A percentile compares a stretch with the other conserved stretches of the same genome.
phyloP scores from a whole-genome alignment of 2,329 filamentous ascomycete species.

The Trichoderma simmonsii region DNA sequence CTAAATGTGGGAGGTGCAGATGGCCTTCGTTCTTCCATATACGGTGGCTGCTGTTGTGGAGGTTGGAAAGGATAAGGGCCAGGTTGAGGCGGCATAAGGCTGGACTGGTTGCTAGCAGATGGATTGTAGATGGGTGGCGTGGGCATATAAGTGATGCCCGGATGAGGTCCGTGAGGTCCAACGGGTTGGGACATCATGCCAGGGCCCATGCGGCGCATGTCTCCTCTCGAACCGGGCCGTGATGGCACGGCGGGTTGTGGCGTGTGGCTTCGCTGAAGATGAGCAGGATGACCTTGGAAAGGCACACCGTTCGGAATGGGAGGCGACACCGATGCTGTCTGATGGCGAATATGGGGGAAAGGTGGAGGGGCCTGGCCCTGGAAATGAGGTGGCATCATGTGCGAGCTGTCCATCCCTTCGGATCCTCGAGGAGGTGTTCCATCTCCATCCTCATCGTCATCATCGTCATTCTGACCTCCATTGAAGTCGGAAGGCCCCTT shows the following conservation, averaged over 20 bases:
- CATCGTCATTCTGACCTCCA: conserved; percentile 82
- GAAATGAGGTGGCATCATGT: conserved; percentile 68
- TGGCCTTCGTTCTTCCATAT: conserved; percentile 72
- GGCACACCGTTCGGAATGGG: conserved; percentile 76
- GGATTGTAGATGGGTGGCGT: conserved; percentile 82
- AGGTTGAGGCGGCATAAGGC: conserved; percentile 38
- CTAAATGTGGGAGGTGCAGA: conserved; percentile 67
- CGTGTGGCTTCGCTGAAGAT: conserved; percentile 66
- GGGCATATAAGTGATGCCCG: conserved; percentile 76
- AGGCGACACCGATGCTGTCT: conserved; percentile 82
- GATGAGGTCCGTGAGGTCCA: conserved; percentile 55
- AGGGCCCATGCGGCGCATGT: conserved; percentile 70
- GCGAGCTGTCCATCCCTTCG: conserved; percentile 47
- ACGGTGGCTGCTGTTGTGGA: conserved; percentile 53
- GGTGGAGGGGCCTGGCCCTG: conserved; percentile 56
- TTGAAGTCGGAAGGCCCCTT: conserved; percentile 93
- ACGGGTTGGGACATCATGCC: conserved; percentile 67
- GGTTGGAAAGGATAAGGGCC: conserved; percentile 38
- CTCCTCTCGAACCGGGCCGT: conserved; percentile 68
- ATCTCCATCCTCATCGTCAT: conserved; percentile 67
- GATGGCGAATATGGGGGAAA: conserved; percentile 80
- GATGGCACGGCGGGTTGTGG: conserved; percentile 74
- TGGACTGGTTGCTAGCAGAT: conserved; percentile 38
- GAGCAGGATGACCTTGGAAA: conserved; percentile 53
- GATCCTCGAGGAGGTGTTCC: conserved; percentile 66